Conservation (phyloP, 768 basidiomycete genomes). For the Rhizopogon roseolus region DNA sequence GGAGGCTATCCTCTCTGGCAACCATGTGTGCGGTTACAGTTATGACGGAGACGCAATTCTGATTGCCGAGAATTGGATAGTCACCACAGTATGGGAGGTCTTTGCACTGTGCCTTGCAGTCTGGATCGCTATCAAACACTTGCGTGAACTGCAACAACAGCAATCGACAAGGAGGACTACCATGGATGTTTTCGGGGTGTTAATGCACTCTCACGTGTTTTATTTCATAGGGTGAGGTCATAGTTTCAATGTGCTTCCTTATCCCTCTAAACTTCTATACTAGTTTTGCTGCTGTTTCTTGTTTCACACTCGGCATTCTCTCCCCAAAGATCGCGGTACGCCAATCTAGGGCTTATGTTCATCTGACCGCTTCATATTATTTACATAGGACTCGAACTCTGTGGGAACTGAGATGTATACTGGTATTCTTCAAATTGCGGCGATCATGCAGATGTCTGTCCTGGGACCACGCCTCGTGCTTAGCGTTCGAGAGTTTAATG, state of each 20-base stretch:
- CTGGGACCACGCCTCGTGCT: no score
- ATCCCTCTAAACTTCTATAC: not conserved
- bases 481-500: no score
- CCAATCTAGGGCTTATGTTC: not conserved
- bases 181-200: not conserved
- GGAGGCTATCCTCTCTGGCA: not conserved
- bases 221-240: not conserved
- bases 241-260: not conserved
- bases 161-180: not conserved
- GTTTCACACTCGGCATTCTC: not conserved
- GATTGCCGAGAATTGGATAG: not conserved
- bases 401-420: no score
- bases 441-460: no score
- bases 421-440: no score
- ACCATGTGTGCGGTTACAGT: not conserved
- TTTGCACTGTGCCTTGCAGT: not conserved
- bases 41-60: not conserved
- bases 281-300: not conserved
- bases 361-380: no score
- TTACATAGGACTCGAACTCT: no score
- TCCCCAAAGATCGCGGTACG: not conserved
- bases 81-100: not conserved
- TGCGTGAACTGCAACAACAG: not conserved
- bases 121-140: not conserved
- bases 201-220: not conserved